A percentile compares a stretch with the other conserved stretches of the same genome.
Conservation (phyloP, 495 filamentous ascomycete genomes). For the Alectoria sarmentosa region DNA sequence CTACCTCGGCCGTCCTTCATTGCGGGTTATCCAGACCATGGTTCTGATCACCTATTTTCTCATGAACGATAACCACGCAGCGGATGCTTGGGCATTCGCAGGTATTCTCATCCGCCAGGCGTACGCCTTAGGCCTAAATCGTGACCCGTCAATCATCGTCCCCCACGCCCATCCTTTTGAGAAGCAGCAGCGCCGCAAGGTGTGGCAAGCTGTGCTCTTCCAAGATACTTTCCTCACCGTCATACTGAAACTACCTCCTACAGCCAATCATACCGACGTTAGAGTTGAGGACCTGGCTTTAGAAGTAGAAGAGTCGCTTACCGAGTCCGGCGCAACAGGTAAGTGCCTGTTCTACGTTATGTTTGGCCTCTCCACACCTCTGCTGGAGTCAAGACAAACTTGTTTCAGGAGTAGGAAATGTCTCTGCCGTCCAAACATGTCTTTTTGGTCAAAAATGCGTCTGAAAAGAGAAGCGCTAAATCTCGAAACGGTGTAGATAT, state of each 20-base stretch:
- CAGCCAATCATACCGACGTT: slow-evolving; percentile 65
- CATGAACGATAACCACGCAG: slow-evolving; percentile 71
- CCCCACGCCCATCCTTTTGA: slow-evolving; percentile 53
- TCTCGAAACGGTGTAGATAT: slow-evolving; percentile 36
- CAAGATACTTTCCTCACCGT: slow-evolving; percentile 77
- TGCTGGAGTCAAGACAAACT: not conserved
- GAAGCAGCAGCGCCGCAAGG: slow-evolving; percentile 61
- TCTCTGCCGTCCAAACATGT: not conserved
- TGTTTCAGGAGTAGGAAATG: not conserved
- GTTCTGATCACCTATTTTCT: slow-evolving; percentile 67
- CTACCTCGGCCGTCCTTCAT: slow-evolving; percentile 58
- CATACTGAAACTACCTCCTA: slow-evolving; percentile 61
- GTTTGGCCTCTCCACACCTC: not conserved
- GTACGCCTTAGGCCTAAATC: slow-evolving; percentile 68
- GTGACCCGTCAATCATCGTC: slow-evolving; percentile 61
- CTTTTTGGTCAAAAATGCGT: not conserved
- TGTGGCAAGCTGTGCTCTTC: slow-evolving; percentile 68
- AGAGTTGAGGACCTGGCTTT: slow-evolving; percentile 53
- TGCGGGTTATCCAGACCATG: slow-evolving; percentile 66
- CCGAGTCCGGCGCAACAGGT: slow-evolving; percentile 40
- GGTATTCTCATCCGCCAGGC: slow-evolving; percentile 64
- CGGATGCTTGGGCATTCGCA: slow-evolving; percentile 68
- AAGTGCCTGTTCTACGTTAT: not conserved
- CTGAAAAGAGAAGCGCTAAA: not conserved
- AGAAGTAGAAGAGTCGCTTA: slow-evolving; percentile 41